These are phyloP conservation scores for Wallemia ichthyophaga DNA, from an alignment of 1,284 basidiomycete genomes.

Conservation along the genomic window DNA sequence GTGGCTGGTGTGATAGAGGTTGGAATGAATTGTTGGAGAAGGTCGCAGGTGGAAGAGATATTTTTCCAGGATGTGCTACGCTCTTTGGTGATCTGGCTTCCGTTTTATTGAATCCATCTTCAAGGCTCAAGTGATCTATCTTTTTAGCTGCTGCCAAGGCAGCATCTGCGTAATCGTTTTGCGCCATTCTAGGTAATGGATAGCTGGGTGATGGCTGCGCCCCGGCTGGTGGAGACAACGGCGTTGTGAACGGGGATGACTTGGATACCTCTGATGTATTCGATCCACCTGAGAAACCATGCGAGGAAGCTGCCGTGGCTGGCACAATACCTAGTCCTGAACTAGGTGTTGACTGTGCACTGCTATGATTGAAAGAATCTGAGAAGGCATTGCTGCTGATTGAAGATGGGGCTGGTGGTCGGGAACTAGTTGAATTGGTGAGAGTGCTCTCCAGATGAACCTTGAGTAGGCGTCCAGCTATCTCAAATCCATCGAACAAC, in stretches of 20 bases:
- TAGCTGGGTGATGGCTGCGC: neutral
- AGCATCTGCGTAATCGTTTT: neutral
- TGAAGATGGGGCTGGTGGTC: neutral
- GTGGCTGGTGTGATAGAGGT: neutral
- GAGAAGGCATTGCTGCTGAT: neutral
- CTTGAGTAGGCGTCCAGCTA: conserved; percentile 3
- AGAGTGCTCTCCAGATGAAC: neutral
- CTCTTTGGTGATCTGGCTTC: neutral
- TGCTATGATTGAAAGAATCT: neutral
- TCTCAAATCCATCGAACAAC: neutral
- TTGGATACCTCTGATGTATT: neutral
- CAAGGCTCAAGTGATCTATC: neutral
- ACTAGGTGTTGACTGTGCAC: neutral
- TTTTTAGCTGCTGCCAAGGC: neutral
- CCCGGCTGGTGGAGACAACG: neutral
- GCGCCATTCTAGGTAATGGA: neutral
- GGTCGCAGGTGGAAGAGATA: conserved; percentile 5
- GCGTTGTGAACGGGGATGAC: neutral
- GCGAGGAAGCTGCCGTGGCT: neutral
- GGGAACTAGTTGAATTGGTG: neutral
- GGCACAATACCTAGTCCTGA: neutral
- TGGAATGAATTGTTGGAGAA: conserved; percentile 6
- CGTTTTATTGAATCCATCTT: neutral
- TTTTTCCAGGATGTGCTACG: neutral
- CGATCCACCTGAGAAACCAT: neutral